A percentile compares a stretch with the other conserved stretches of the same genome.
Evolutionary conservation across 352 stramenopile species (phyloP).

Genomic region (Globisporangium cystogenes): DNA sequence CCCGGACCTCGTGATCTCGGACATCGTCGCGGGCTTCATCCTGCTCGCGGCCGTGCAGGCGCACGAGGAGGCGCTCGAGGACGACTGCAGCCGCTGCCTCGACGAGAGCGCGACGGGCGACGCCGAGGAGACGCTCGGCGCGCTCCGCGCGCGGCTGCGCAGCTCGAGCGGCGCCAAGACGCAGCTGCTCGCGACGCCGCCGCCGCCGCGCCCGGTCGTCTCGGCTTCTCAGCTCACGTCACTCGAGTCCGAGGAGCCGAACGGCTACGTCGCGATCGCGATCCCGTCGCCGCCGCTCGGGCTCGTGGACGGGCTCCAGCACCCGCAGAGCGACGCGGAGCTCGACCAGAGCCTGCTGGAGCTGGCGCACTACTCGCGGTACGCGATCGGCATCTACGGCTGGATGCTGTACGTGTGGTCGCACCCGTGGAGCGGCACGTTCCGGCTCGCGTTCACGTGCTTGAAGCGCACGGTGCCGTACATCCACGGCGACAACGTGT

Average conservation of each 20-base stretch:
- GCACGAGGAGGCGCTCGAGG: conserved; percentile 54
- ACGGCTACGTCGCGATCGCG: conserved; percentile 43
- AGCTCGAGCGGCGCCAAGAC: neutral
- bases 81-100: conserved; percentile 15
- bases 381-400: conserved; percentile 82
- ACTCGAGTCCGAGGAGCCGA: conserved; percentile 13
- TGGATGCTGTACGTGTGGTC: conserved; percentile 90
- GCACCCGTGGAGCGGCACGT: conserved; percentile 80
- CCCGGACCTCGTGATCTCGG: conserved; percentile 83
- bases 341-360: conserved; percentile 48
- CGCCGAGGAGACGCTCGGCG: conserved; percentile 41
- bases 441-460: conserved; percentile 70
- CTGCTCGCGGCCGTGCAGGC: conserved; percentile 75
- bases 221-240: conserved; percentile 18
- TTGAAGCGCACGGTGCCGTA: conserved; percentile 50
- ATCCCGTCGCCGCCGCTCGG: conserved; percentile 25
- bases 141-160: conserved; percentile 41
- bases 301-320: conserved; percentile 8
- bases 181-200: neutral
- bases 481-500: conserved; percentile 85
- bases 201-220: conserved; percentile 5
- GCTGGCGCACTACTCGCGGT: conserved; percentile 82
- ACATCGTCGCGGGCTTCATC: conserved; percentile 84
- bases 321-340: conserved; percentile 35
- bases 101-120: conserved; percentile 15